A percentile compares a stretch with the other conserved stretches of the same genome.
Evolutionary conservation across 108 stramenopile genomes (phyloP).

Genomic region (Cyclotella atomus): DNA sequence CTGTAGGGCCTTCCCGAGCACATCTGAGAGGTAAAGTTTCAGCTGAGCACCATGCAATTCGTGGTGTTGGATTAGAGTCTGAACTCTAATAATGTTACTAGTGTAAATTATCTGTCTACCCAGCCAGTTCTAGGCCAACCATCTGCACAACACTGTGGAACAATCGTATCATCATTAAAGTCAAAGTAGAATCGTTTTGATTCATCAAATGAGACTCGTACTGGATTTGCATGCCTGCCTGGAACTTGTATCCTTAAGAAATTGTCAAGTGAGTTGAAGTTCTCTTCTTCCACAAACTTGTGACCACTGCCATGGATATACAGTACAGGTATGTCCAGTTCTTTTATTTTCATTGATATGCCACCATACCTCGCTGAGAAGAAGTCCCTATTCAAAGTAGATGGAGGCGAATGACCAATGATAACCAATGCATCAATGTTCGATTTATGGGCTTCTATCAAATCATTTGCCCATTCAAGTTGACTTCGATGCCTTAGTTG

Average conservation of each 20-base stretch:
- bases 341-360: neutral
- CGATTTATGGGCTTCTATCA: neutral
- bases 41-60: neutral
- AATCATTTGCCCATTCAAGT: conserved; percentile 4
- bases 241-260: conserved; percentile 22
- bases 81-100: neutral
- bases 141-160: conserved; percentile 6
- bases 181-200: conserved; percentile 13
- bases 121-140: conserved; percentile 6
- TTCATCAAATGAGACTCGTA: conserved; percentile 4
- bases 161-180: conserved; percentile 1
- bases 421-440: conserved; percentile 10
- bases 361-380: conserved; percentile 6
- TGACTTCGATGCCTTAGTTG: neutral
- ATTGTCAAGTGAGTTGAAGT: conserved; percentile 7
- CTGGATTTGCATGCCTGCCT: conserved; percentile 11
- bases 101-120: neutral
- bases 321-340: conserved; percentile 6
- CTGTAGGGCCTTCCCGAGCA: neutral
- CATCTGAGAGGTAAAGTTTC: neutral
- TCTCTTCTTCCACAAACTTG: conserved; percentile 21
- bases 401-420: conserved; percentile 23
- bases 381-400: conserved; percentile 13
- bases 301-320: conserved; percentile 30
- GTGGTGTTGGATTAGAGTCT: neutral